phyloP scores from a whole-genome alignment of 2,329 filamentous ascomycete species.

The Colletotrichum tropicale region DNA sequence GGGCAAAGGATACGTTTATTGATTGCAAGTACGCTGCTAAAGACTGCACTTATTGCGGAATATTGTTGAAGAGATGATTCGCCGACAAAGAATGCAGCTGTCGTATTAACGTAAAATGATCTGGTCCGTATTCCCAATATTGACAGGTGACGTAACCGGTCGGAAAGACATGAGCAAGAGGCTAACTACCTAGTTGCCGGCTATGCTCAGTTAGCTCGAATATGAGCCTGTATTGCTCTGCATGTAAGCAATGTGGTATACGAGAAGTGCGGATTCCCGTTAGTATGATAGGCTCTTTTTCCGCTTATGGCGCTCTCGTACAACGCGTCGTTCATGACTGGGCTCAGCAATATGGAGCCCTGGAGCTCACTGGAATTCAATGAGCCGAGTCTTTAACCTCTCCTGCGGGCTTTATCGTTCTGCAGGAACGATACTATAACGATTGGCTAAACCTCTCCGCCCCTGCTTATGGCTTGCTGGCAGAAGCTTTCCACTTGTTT shows the following conservation, averaged over 20 bases:
- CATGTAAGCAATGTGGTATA: neutral
- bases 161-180: neutral
- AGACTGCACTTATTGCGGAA: neutral
- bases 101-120: neutral
- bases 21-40: neutral
- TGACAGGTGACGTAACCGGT: neutral
- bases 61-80: neutral
- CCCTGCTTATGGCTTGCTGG: neutral
- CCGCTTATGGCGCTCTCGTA: neutral
- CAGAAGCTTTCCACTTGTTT: neutral
- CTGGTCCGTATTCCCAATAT: neutral
- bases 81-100: neutral
- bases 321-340: neutral
- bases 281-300: neutral
- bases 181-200: neutral
- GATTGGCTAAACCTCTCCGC: neutral
- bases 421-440: neutral
- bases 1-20: neutral
- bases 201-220: neutral
- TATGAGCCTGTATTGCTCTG: neutral
- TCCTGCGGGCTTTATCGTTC: neutral
- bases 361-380: neutral
- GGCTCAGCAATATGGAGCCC: neutral
- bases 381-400: neutral
- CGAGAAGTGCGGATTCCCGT: neutral